phyloP scores from a whole-genome alignment of 2,329 filamentous ascomycete genomes.

The Alternaria infectoria region DNA sequence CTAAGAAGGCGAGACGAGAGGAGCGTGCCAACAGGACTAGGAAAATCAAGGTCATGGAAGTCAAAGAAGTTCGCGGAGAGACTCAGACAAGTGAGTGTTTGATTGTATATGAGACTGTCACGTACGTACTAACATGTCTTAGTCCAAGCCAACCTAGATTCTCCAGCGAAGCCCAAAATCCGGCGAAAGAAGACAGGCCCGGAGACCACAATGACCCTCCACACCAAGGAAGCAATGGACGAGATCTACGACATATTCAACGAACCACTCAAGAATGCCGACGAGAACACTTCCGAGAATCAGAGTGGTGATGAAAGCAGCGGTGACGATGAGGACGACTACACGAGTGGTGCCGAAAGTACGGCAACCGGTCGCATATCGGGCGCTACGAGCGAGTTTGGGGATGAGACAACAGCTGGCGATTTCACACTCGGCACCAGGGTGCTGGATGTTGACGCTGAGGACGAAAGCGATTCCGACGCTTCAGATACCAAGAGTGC shows the following conservation, averaged over 20 bases:
- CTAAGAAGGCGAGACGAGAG: constrained; percentile 56
- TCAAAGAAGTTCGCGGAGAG: constrained; percentile 70
- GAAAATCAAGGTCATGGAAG: constrained; percentile 77
- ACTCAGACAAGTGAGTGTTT: constrained; percentile 82
- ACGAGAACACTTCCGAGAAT: constrained; percentile 55
- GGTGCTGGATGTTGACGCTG: constrained; percentile 52
- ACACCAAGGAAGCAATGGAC: constrained; percentile 92
- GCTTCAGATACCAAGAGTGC: constrained; percentile 55
- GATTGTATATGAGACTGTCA: no score
- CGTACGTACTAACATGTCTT: constrained; percentile 23
- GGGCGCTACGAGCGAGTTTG: constrained; percentile 67
- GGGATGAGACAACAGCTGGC: constrained; percentile 62
- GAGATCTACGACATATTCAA: constrained; percentile 99
- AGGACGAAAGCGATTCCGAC: constrained; percentile 42
- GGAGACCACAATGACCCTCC: constrained; percentile 98
- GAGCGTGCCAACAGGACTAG: constrained; percentile 58
- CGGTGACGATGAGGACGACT: constrained; percentile 69
- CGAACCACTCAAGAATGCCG: constrained; percentile 70
- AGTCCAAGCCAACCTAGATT: constrained; percentile 95
- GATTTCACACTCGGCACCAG: constrained; percentile 57
- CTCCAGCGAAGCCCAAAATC: constrained; percentile 78
- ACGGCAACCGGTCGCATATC: constrained; percentile 77
- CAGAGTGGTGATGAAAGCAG: constrained; percentile 72
- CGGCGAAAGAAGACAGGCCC: constrained; percentile 71
- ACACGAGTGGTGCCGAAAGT: constrained; percentile 85